Conservation (phyloP, 495 filamentous ascomycete genomes). For the Astrothelium macrocarpum region DNA sequence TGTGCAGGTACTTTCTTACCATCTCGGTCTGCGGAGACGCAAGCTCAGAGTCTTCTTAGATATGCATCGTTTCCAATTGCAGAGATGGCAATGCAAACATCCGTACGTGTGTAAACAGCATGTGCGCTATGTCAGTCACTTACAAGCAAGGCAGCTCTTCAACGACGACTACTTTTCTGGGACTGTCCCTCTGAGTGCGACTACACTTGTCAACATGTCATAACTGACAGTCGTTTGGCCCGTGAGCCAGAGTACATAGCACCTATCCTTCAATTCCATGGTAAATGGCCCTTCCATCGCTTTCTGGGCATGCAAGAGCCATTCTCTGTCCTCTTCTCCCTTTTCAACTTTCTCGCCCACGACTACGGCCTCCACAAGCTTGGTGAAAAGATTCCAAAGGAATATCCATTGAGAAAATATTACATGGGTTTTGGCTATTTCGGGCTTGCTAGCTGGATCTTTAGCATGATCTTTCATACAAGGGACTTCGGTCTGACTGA, state of each 20-base stretch:
- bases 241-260: conserved; percentile 52
- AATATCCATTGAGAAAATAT: conserved; percentile 67
- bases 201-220: conserved; percentile 94
- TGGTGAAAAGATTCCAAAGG: conserved; percentile 54
- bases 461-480: conserved; percentile 83
- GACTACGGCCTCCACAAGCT: conserved; percentile 64
- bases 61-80: conserved; percentile 77
- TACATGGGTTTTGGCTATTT: conserved; percentile 75
- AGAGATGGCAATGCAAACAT: conserved; percentile 38
- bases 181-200: conserved; percentile 88
- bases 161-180: conserved; percentile 65
- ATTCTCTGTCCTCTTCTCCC: conserved; percentile 83
- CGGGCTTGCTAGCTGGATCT: conserved; percentile 73
- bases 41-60: conserved; percentile 39
- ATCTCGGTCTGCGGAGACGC: background rate
- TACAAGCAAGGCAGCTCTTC: conserved; percentile 41
- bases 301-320: conserved; percentile 91
- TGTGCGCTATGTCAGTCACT: conserved; percentile 5
- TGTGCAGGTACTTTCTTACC: conserved; percentile 53
- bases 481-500: conserved; percentile 80
- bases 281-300: conserved; percentile 97
- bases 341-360: conserved; percentile 85
- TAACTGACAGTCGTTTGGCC: conserved; percentile 62
- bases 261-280: conserved; percentile 84
- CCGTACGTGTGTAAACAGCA: conserved; percentile 37